Evolutionary conservation across 2,329 filamentous ascomycete species (phyloP), one percentile per base, ranked within the genome.

Genomic region (Colletotrichum sp.): DNA sequence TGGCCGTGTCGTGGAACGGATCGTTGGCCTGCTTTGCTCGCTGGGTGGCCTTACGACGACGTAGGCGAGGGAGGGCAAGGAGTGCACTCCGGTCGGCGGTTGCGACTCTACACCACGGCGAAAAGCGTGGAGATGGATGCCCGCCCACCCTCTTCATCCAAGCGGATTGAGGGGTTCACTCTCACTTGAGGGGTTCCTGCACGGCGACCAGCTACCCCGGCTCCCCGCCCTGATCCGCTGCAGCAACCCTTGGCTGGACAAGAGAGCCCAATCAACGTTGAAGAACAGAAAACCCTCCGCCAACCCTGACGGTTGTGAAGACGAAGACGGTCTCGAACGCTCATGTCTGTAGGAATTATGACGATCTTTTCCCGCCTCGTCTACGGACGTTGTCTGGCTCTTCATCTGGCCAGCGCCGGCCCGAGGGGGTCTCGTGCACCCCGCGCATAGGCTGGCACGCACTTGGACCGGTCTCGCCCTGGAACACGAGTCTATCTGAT

Each of bases 181-280:
- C 28, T n/a, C 43, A 26, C n/a, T 61, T 74, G 69, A 72, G 73
- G 64, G 63, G 73, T 73, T 75, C 70, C 64, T 75, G 73, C 70
- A 75, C 64, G 70, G 59, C 26, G 28, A 32, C 69, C 24, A 59
- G 32, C 24, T 34, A 64, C 69, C 72, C 64, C 59, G 32, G 69
- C 39, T 68, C 57, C 73, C 73, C 57, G 73, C 70, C 57, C 70
- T 75, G 73, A 60, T 60, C 69, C 63, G 64, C 64, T 52, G 70
- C 70, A 73, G 57, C 59, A 52, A 64, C 43, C 26, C 64, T 68
- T 26, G 70, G 48, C 57, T 28, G 32, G 16, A 21, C 43, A 21
- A 48, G 43, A 28, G 26, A 64, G 57, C 48, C 73, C 73, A 73
- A 75, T 73, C 70, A 73, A 24, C 16, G 26, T 24, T 16, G 15